Conservation (phyloP, 2,329 filamentous ascomycete genomes). For the Phialophora expanda region DNA sequence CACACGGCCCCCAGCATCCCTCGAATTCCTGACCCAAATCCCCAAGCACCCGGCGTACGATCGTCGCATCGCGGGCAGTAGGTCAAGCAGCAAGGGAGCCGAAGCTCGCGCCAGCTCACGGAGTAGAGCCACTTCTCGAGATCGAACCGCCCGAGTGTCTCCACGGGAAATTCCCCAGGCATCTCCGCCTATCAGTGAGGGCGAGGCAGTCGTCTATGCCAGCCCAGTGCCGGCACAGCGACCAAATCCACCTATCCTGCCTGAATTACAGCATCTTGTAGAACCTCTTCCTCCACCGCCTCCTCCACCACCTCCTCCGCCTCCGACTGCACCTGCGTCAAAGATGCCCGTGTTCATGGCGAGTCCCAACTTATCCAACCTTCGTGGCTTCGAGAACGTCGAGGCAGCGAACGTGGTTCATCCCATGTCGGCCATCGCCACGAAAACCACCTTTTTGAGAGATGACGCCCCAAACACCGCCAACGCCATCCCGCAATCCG, state of each 20-base stretch:
- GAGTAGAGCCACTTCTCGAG: slow-evolving; percentile 54
- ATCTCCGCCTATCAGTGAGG: slow-evolving; percentile 13
- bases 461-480: slow-evolving; percentile 39
- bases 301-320: slow-evolving; percentile 47
- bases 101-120: slow-evolving; percentile 57
- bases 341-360: slow-evolving; percentile 8
- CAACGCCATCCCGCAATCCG: slow-evolving; percentile 43
- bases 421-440: slow-evolving; percentile 45
- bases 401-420: slow-evolving; percentile 28
- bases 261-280: slow-evolving; percentile 66
- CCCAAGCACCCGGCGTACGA: slow-evolving; percentile 39
- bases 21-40: slow-evolving; percentile 34
- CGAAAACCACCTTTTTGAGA: slow-evolving; percentile 37
- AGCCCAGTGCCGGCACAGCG: slow-evolving; percentile 23
- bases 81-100: slow-evolving; percentile 48
- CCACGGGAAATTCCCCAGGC: slow-evolving; percentile 26
- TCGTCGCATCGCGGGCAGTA: slow-evolving; percentile 43
- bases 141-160: slow-evolving; percentile 36
- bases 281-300: slow-evolving; percentile 52
- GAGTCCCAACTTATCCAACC: slow-evolving; percentile 42
- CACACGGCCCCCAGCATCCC: slow-evolving; percentile 24
- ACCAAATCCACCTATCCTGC: slow-evolving; percentile 57
- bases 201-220: slow-evolving; percentile 3
- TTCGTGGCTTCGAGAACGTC: slow-evolving; percentile 44
- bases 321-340: slow-evolving; percentile 29